Base-by-base conservation (phyloP, 768 basidiomycete genomes). In the Leccinum uliginosum region DNA sequence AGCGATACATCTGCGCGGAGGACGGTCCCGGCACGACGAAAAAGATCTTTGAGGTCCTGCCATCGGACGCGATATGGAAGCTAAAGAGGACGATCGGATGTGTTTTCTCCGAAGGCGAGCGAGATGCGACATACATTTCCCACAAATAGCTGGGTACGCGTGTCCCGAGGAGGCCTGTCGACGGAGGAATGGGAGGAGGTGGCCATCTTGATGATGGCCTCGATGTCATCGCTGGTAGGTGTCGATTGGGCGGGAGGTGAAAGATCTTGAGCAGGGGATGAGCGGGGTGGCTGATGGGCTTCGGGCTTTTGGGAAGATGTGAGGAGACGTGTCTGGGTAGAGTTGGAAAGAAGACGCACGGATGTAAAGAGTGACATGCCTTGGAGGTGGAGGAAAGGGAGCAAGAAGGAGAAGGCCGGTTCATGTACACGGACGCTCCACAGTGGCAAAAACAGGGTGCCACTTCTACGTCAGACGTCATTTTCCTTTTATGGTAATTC, bases 1-100 rank as follows among this genome's bases (percentile, higher is more conserved):
- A 91, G 78, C 54, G 89, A 81, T 60, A 91, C 83, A 68, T 87
- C 83, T 40, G 93, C 87, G 50, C 89, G 80, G 35, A 92, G 75
- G 60, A 95, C 86, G 27, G 91, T 97, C 43, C 97, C 97, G 6
- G 96, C 91, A 62, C 91, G 89, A 35, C 96, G 85, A 73, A 99
- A 98, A 52, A 99, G 83, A 71, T 99, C 96, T 65, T 99, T 98
- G 60, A 99, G 83, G 76, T 99, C 97, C 76, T 99, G 97, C 97
- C 97, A 99, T 54, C 97, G 85, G 38, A 98, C 95, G 59, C 96
- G 81, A 73, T 96, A 98, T 0, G 97, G 97, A 24, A 99, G 83
- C 93, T 95, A 64, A 32, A 53, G n/a, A 11, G 12, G 26, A 43
- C 47, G 19, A 44, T 54, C 24, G 32, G 48, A 23, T 54, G 26